These are phyloP conservation scores for Leucosporidium scottii DNA, from an alignment of 768 basidiomycete genomes.

Conservation along the genomic window DNA sequence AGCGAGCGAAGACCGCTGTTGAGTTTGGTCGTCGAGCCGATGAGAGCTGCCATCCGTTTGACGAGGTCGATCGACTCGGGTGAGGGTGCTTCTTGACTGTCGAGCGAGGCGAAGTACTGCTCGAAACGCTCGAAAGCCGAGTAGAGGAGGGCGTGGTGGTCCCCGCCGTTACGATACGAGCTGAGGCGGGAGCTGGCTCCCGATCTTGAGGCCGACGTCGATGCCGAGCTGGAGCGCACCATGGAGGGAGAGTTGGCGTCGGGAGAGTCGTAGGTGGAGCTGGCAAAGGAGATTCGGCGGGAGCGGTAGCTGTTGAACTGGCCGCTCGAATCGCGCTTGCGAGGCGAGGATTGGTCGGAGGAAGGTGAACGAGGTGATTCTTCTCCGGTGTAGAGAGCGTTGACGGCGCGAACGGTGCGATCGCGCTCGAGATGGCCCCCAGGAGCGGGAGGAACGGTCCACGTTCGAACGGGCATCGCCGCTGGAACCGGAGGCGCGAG, in stretches of 20 bases:
- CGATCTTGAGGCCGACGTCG: not conserved
- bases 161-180: not conserved
- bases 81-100: not conserved
- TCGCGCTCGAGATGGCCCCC: slow-evolving; percentile 14
- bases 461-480: slow-evolving; percentile 1
- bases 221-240: not conserved
- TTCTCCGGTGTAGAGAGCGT: slow-evolving; percentile 17
- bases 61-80: slow-evolving; percentile 23
- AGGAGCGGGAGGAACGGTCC: not conserved
- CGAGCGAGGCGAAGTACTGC: slow-evolving; percentile 11
- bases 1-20: slow-evolving; percentile 24
- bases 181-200: too few relatives aligned
- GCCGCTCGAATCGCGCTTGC: slow-evolving; percentile 5
- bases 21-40: slow-evolving; percentile 24
- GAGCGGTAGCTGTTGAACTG: not conserved
- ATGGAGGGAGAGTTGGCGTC: not conserved
- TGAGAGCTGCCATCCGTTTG: slow-evolving; percentile 14
- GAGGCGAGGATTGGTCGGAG: not conserved
- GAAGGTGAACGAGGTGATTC: not conserved
- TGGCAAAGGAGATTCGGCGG: slow-evolving; percentile 4
- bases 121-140: slow-evolving; percentile 25
- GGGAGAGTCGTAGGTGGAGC: not conserved
- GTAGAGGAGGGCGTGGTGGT: slow-evolving; percentile 25
- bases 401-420: slow-evolving; percentile 25
- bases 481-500: slow-evolving; percentile 15